phyloP scores from a whole-genome alignment of 2,329 filamentous ascomycete species.

The Cadophora sp. region DNA sequence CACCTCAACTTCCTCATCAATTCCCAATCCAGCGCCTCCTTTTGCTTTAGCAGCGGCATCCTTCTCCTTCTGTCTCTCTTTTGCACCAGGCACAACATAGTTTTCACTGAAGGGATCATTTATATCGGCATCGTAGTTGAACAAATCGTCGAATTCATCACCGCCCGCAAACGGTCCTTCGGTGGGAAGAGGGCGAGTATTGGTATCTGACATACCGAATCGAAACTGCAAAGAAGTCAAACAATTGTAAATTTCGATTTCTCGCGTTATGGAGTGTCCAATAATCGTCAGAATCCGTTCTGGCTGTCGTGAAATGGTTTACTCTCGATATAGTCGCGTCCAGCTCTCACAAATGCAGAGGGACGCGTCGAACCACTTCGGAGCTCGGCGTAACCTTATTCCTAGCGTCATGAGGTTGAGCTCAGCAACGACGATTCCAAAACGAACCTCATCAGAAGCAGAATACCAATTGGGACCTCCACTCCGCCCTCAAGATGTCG shows the following conservation, averaged over 20 bases:
- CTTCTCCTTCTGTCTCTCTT: constrained; percentile 52
- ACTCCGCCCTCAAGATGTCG: constrained; percentile 45
- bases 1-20: constrained; percentile 87
- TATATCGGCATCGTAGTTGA: constrained; percentile 74
- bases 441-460: constrained; percentile 5
- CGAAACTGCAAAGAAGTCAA: background rate
- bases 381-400: constrained; percentile 7
- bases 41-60: constrained; percentile 46
- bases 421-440: constrained; percentile 31
- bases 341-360: background rate
- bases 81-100: constrained; percentile 32
- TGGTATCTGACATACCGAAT: constrained; percentile 30
- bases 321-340: background rate
- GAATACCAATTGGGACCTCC: constrained; percentile 41
- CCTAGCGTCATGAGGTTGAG: constrained; percentile 30
- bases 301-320: background rate
- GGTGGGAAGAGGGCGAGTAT: constrained; percentile 35
- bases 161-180: constrained; percentile 43
- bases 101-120: constrained; percentile 43
- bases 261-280: constrained; percentile 29
- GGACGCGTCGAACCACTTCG: constrained; percentile 19
- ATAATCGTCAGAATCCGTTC: background rate
- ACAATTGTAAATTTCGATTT: background rate
- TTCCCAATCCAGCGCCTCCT: constrained; percentile 68
- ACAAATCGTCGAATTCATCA: constrained; percentile 67